Percentiles rank a stretch among this genome's conserved stretches.
Conservation (phyloP, 352 stramenopile genomes). For the Phytopythium montanum region DNA sequence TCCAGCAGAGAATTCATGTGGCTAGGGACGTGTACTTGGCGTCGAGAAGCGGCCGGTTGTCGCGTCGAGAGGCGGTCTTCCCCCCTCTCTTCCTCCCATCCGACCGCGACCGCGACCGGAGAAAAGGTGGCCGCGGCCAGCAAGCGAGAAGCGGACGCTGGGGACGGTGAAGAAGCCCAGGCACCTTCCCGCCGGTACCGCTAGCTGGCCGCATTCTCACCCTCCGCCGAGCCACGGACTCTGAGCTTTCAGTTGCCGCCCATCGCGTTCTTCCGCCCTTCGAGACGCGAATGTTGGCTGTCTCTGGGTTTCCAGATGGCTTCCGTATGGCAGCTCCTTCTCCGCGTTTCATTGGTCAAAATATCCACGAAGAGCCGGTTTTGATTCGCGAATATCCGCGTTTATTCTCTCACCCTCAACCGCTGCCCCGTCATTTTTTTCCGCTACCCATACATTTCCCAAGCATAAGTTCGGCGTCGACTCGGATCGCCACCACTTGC, state of each 20-base stretch:
- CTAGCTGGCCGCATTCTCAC: too few species aligned
- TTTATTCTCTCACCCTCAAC: too few species aligned
- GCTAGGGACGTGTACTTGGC: neutral
- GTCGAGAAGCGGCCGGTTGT: neutral
- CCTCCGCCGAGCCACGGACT: too few species aligned
- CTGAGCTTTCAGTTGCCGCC: neutral
- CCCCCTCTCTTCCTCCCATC: neutral
- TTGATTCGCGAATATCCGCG: conserved; percentile 3
- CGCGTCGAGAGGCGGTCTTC: neutral
- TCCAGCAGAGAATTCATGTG: neutral
- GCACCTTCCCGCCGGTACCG: neutral
- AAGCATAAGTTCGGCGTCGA: neutral
- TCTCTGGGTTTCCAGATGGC: conserved; percentile 1
- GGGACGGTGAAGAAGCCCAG: neutral
- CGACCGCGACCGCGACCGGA: neutral
- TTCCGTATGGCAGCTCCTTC: neutral
- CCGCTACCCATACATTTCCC: neutral
- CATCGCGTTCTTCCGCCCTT: neutral
- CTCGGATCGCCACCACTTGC: neutral
- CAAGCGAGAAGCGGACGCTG: neutral
- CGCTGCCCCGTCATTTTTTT: neutral
- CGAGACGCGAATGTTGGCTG: neutral
- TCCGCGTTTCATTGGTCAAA: neutral
- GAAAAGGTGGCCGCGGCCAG: neutral
- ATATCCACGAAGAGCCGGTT: neutral